Evolutionary conservation across 805 yeast species (phyloP).

Genomic region (Ogataea pignaliae): DNA sequence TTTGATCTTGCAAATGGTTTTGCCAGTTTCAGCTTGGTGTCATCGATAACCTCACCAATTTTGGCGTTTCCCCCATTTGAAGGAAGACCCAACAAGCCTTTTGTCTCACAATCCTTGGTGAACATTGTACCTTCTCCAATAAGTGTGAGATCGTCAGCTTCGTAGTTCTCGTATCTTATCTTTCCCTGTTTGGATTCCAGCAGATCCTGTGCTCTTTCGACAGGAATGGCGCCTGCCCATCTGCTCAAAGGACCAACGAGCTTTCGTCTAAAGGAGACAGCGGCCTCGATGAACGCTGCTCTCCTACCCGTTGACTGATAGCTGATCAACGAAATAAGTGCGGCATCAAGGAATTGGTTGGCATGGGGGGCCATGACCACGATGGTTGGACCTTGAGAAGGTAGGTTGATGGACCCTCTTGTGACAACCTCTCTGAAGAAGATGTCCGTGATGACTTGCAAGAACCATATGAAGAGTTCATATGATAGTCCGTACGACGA

Average conservation of each 20-base stretch:
- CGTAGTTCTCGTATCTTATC: constrained; percentile 40
- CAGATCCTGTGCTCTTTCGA: constrained; percentile 85
- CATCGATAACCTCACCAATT: constrained; percentile 62
- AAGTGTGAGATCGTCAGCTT: constrained; percentile 49
- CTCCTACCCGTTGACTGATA: constrained; percentile 61
- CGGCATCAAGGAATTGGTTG: constrained; percentile 71
- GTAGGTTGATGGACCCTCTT: constrained; percentile 75
- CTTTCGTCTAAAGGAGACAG: constrained; percentile 59
- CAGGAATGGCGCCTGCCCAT: constrained; percentile 82
- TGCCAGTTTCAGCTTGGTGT: constrained; percentile 60
- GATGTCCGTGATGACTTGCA: constrained; percentile 32
- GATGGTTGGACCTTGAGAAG: constrained; percentile 74
- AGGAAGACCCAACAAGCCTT: constrained; percentile 77
- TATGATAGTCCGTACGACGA: constrained; percentile 8
- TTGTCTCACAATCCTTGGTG: constrained; percentile 53
- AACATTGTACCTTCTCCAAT: constrained; percentile 68
- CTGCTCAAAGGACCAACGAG: constrained; percentile 74
- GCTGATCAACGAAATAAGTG: constrained; percentile 72
- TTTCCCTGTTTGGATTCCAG: constrained; percentile 62
- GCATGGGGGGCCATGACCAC: constrained; percentile 98
- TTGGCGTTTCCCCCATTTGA: constrained; percentile 71
- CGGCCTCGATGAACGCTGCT: constrained; percentile 82
- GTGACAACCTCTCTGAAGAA: constrained; percentile 88
- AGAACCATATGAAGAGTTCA: constrained; percentile 29
- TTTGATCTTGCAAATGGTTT: constrained; percentile 61